Conservation (phyloP, 345 rosid genomes). For the Eucalyptus regnans region DNA sequence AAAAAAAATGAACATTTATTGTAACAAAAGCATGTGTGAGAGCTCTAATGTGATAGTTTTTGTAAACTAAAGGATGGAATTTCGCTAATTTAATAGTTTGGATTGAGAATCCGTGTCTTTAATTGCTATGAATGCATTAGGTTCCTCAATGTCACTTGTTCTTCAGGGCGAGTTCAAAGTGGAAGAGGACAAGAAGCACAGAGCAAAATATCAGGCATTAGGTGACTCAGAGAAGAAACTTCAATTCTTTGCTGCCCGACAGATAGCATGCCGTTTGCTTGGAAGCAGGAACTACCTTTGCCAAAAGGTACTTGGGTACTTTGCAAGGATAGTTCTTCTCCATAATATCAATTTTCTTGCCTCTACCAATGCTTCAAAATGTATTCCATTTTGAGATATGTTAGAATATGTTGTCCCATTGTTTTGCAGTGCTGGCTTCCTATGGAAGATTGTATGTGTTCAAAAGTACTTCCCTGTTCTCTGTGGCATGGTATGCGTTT, state of each 20-base stretch:
- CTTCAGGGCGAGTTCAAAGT: slow-evolving; percentile 61
- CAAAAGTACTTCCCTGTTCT: slow-evolving; percentile 36
- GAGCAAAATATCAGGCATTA: slow-evolving; percentile 69
- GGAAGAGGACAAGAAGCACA: slow-evolving; percentile 84
- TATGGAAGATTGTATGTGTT: slow-evolving; percentile 89
- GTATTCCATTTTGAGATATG: not conserved
- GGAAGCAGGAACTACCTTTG: slow-evolving; percentile 93
- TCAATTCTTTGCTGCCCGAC: slow-evolving; percentile 76
- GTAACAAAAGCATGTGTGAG: not conserved
- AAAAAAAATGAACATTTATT: not conserved
- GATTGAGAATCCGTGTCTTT: too few relatives aligned
- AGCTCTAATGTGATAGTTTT: not conserved
- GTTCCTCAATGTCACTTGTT: not conserved
- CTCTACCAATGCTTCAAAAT: not conserved
- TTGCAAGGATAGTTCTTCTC: not conserved
- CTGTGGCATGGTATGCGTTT: slow-evolving; percentile 64
- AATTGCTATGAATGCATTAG: not conserved
- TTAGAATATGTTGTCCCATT: not conserved
- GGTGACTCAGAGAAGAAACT: slow-evolving; percentile 70
- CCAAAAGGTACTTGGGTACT: slow-evolving; percentile 46
- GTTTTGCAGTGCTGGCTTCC: slow-evolving; percentile 92
- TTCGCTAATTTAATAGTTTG: not conserved
- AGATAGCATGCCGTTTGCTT: slow-evolving; percentile 77
- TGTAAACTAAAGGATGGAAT: not conserved
- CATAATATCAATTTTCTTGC: not conserved